Evolutionary conservation across 78 protist genomes (phyloP), one percentile per base, ranked within the genome.

Genomic region (Monocercomonoides exilis): DNA sequence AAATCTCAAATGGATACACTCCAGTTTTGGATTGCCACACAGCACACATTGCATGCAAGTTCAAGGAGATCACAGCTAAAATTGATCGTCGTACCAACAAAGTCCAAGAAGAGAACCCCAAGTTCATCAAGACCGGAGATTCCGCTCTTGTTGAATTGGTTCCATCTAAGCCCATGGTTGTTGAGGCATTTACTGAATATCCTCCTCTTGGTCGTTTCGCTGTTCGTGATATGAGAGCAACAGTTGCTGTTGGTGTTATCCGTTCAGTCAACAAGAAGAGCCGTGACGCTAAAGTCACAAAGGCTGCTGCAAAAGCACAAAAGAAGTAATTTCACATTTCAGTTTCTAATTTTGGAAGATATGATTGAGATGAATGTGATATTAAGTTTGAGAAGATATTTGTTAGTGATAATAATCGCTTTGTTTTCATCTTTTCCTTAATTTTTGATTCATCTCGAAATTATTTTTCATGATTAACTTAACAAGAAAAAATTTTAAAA

Each of bases 171-270:
- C 97, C 97, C 91, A 94, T 97, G 97, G 92, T 94, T 89, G 99
- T 97, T 54, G 99, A 97, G 94, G 34, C 96, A 44, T 95, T 92
- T 93, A 77, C 95, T 34, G 92, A 90, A 46, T 97, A 93, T 94
- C 95, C 99, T 46, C 97, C 98, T 44, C 94, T 97, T 3, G 99
- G 99, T 38, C 94, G 99, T 85, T 97, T 97, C 93, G 99, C 99
- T 90, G 97, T 96, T 86, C 93, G 99, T 43, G 99, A 97, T 81
- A 97, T 96, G 97, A 45, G 97, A 41, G 95, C 93, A 88, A 97
- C 99, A 84, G 98, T 97, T 77, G 99, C 97, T 63, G 99, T 95
- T 90, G 97, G 99, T 90, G 97, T 95, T 93, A 91, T 95, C 97
- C 94, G 93, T 92, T n/a, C 70, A 2, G 85, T 6, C 63, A 80